These are phyloP conservation scores for Linum tenue DNA, from an alignment of 345 rosid species.

Conservation along the genomic window DNA sequence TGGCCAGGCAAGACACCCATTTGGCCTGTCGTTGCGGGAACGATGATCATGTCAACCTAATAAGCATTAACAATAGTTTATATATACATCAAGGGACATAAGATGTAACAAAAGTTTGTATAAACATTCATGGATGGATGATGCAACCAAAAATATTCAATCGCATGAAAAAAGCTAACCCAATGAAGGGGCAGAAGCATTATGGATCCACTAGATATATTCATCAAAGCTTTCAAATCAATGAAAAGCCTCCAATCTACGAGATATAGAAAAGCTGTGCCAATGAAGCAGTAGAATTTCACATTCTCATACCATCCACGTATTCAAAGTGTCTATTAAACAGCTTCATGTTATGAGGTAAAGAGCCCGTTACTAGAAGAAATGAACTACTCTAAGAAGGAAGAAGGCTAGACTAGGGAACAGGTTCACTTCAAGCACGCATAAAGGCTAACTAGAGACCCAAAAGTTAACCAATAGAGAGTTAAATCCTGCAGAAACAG, in stretches of 20 bases:
- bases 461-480: not conserved
- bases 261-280: too few relatives aligned
- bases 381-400: not conserved
- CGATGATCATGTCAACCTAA: conserved; percentile 7
- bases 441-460: not conserved
- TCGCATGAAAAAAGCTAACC: too few relatives aligned
- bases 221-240: too few relatives aligned
- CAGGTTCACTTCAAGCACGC: not conserved
- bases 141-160: not conserved
- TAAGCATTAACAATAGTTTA: not conserved
- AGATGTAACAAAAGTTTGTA: not conserved
- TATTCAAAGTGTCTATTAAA: not conserved
- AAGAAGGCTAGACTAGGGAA: not conserved
- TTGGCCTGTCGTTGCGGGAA: not conserved
- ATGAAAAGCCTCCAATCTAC: too few relatives aligned
- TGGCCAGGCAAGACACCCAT: conserved; percentile 7
- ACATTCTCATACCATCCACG: too few relatives aligned
- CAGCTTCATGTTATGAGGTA: too few relatives aligned
- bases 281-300: too few relatives aligned
- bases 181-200: too few relatives aligned
- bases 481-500: too few relatives aligned
- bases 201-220: too few relatives aligned
- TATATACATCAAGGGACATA: not conserved
- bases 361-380: not conserved
- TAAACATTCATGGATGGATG: not conserved